Evolutionary conservation across 164 flowering plant genomes (phyloP).

Genomic region (Aristolochia californica): DNA sequence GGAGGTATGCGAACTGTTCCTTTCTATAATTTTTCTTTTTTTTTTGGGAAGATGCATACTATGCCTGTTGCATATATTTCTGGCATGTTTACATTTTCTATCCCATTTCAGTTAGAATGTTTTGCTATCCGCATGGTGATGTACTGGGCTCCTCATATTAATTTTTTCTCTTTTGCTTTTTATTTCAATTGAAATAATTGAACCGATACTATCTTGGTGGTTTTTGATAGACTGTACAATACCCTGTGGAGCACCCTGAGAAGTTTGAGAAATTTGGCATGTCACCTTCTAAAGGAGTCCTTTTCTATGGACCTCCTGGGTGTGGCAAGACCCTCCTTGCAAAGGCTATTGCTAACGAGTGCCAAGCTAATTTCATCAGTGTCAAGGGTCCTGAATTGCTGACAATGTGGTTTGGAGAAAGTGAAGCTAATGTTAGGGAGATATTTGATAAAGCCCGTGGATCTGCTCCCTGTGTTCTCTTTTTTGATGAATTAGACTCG

Average conservation of each 20-base stretch:
- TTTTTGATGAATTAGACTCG: constrained; percentile 67
- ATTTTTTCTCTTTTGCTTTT: not conserved
- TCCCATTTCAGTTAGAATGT: not conserved
- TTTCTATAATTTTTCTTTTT: not conserved
- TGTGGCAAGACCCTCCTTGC: constrained; percentile 70
- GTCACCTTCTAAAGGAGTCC: constrained; percentile 72
- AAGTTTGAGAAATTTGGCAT: constrained; percentile 73
- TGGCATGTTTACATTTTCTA: not conserved
- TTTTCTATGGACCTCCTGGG: constrained; percentile 66
- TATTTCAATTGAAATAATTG: not conserved
- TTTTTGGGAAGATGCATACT: not conserved
- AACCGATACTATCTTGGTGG: not conserved
- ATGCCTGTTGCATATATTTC: not conserved
- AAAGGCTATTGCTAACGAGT: constrained; percentile 67
- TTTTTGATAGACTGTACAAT: constrained; percentile 52
- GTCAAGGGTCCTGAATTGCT: constrained; percentile 62
- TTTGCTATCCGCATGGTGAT: not conserved
- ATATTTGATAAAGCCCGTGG: constrained; percentile 64
- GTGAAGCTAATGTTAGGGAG: constrained; percentile 73
- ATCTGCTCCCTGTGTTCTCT: constrained; percentile 67
- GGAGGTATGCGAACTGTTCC: constrained; percentile 15
- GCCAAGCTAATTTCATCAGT: constrained; percentile 66
- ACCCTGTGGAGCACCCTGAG: constrained; percentile 75
- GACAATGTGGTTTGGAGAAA: constrained; percentile 78
- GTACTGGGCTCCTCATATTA: too few species aligned